Base-by-base conservation (phyloP, 2,329 filamentous ascomycete genomes). In the Fusarium sororula region DNA sequence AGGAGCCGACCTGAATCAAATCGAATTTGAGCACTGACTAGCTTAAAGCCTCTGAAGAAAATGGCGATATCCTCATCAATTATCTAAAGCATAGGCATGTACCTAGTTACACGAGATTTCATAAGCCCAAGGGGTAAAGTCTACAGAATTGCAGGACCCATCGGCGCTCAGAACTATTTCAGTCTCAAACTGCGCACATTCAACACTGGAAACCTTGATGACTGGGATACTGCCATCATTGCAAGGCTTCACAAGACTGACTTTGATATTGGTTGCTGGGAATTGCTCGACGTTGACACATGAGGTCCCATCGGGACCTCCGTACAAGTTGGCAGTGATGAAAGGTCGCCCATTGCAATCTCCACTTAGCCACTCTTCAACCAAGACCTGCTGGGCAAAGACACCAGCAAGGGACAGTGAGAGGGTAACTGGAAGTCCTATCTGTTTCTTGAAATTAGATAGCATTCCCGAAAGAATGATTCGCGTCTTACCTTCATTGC, bases 401-500 rank as follows among this genome's bases (percentile, higher is more conserved):
- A 32, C 22, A 6, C 37, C 53, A 18, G 26, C 8, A 7, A 56
- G 22, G 17, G 12, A 7, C 22, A 24, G 6, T 18, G 53, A 56
- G 15, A 56, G 6, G 24, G 26, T 3, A 11, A 13, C 15, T 7
- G 8, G 22, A 20, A 14, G 5, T 15, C 6, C 3, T 13, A 7
- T 41, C 53, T 55, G 14, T 22, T 38, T 17, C 4, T 1, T 28
- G 7, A 13, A 26, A 1, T 54, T 18, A 39, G 24, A 2, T 28
- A 5, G 20, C 13, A 28, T 26, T 3, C 7, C 20, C 3, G 18
- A 6, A 2, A 28, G 6, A 10, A 7, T 7, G 3, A n/a, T 17
- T 14, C 10, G 4, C 20, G 14, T 7, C 11, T 13, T n/a, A n/a
- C 51, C 51, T 54, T 54, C 51, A 54, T 54, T 7, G 35, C 24